phyloP scores from a whole-genome alignment of 768 basidiomycete genomes.

The Suillus variegatus region DNA sequence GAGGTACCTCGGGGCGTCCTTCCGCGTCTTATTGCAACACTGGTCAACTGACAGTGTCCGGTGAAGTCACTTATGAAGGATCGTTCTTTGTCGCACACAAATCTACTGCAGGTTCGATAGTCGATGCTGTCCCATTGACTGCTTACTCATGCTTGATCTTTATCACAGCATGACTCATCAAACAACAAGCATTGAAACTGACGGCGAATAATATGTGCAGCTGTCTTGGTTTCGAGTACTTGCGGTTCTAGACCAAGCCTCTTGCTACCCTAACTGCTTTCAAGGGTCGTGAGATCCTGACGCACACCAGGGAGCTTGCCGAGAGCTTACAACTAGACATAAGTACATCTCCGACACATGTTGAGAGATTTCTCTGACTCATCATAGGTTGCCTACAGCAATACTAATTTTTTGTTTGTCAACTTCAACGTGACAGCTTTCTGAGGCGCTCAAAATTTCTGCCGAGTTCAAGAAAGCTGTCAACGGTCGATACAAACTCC shows the following conservation, averaged over 20 bases:
- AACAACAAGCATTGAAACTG: conserved; percentile 94
- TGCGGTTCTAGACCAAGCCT: conserved; percentile 93
- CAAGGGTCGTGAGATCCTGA: conserved; percentile 97
- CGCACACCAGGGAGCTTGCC: conserved; percentile 88
- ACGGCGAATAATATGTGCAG: conserved; percentile 99
- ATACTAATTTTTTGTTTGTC: conserved; percentile 98
- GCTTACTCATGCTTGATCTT: conserved; percentile 4
- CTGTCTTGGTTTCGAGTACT: conserved; percentile 96
- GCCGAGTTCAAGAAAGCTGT: conserved; percentile 93
- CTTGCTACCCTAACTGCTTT: conserved; percentile 97
- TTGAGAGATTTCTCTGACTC: background rate
- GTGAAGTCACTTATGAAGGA: conserved; percentile 98
- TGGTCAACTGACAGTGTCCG: conserved; percentile 85
- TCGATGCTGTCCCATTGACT: background rate
- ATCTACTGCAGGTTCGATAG: conserved; percentile 73
- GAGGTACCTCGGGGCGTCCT: conserved; percentile 82
- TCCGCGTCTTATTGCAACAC: conserved; percentile 96
- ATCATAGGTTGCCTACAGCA: conserved; percentile 91
- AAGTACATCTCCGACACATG: conserved; percentile 26
- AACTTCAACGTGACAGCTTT: conserved; percentile 91
- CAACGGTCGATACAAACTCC: conserved; percentile 91
- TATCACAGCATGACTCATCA: conserved; percentile 82
- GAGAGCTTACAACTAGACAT: conserved; percentile 90
- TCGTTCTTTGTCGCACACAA: conserved; percentile 64
- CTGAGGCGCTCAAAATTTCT: conserved; percentile 90